These are phyloP conservation scores for Naganishia albida DNA, from an alignment of 1,284 basidiomycete species.

Conservation along the genomic window DNA sequence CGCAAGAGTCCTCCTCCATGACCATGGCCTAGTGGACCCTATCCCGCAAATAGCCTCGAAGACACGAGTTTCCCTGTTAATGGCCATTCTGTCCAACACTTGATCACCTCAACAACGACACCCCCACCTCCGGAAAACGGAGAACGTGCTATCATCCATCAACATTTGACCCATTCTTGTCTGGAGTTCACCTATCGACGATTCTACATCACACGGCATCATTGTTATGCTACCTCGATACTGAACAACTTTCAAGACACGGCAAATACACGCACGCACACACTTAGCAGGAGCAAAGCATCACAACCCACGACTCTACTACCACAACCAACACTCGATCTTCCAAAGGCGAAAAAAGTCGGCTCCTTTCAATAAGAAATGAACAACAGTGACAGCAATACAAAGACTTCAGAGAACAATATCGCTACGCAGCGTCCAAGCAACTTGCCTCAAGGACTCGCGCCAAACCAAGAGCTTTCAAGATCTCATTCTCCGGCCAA, in stretches of 20 bases:
- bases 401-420: constrained; percentile 3
- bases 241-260: constrained; percentile 5
- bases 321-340: too few relatives aligned
- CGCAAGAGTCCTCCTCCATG: too few relatives aligned
- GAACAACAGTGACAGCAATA: constrained; percentile 14
- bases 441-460: background rate
- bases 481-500: constrained; percentile 9
- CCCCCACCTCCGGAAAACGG: too few relatives aligned
- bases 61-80: too few relatives aligned
- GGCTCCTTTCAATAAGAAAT: constrained; percentile 1
- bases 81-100: too few relatives aligned
- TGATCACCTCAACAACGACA: too few relatives aligned
- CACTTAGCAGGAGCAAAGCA: too few relatives aligned
- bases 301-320: too few relatives aligned
- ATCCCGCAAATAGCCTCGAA: too few relatives aligned
- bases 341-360: too few relatives aligned
- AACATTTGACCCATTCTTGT: background rate
- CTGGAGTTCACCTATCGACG: constrained; percentile 2
- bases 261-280: too few relatives aligned
- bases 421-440: background rate
- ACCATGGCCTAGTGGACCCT: too few relatives aligned
- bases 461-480: constrained; percentile 1
- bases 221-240: constrained; percentile 29
- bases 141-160: background rate
- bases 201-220: constrained; percentile 19